Evolutionary conservation across 1,284 basidiomycete genomes (phyloP), one percentile per base, ranked within the genome.

Genomic region (Rhodotorula glutinis): DNA sequence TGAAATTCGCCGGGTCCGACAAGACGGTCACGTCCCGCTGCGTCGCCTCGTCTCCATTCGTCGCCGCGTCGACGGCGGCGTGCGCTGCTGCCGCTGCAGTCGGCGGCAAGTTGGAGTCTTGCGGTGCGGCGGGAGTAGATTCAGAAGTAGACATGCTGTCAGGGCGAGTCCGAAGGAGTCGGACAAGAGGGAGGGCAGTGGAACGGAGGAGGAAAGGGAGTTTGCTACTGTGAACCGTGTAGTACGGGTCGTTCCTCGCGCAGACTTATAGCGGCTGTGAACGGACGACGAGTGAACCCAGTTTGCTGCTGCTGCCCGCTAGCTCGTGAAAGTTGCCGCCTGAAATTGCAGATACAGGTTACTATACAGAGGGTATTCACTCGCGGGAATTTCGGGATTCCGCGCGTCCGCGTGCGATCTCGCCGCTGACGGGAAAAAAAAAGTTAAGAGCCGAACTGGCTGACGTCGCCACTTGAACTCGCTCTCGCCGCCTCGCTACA

Each of bases 1-100:
- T 73, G 59, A 75, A 76, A 57, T 73, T 63, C 43, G 63, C 57
- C 16, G 67, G 60, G 40, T 67, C 62, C 19, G 62, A 63, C 54
- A 76, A 73, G 46, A 76, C 75, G 23, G 75, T 76, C 49, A 63
- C 53, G 49, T 71, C 57, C 8, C 38, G 19, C 49, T 51, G n/a
- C 33, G 19, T 23, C 5, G 41, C 55, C 27, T 25, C 14, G 44
- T n/a, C n/a, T 19, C 19, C 21, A 19, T 19, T 40, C 14, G 46
- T 25, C 19, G 29, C 44, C 10, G 56, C 11, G 21, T 14, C 43
- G 59, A 71, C 66, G 33, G 70, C 66, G 5, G 63, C 46, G 47
- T 63, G 58, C 17, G 70, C 60, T 4, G 66, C 66, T 7, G 43
- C 29, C 9, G 63, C 63, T 0, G 66, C 70, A 1, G 58, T 38